Evolutionary conservation across 2,329 filamentous ascomycete species (phyloP).

Genomic region (Colletotrichum sojae): DNA sequence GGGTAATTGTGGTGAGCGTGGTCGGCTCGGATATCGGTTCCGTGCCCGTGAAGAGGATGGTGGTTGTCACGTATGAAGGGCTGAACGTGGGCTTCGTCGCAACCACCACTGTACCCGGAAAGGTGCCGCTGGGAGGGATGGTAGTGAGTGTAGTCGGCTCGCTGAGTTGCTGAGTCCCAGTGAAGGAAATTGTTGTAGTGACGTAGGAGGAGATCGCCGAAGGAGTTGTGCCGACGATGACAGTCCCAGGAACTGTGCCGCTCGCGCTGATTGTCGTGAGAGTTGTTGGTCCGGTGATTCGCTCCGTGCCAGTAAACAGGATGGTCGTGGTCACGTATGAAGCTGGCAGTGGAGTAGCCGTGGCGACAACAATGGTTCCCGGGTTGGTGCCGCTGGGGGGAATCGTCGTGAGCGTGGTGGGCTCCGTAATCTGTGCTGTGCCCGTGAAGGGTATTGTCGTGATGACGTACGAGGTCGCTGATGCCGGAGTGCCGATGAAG

Average conservation of each 20-base stretch:
- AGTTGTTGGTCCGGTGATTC: neutral
- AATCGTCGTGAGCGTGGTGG: conserved; percentile 1
- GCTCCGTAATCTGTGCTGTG: neutral
- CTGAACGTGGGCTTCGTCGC: neutral
- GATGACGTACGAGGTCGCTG: conserved; percentile 5
- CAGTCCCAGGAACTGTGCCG: neutral
- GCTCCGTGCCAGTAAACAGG: neutral
- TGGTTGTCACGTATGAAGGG: conserved; percentile 5
- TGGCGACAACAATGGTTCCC: neutral
- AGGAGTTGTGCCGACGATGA: neutral
- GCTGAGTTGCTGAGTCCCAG: neutral
- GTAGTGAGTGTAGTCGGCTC: conserved; percentile 17
- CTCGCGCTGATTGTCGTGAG: neutral
- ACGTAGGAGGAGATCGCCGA: neutral
- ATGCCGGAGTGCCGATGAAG: conserved; percentile 8
- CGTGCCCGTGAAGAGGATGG: neutral
- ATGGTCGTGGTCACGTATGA: conserved; percentile 8
- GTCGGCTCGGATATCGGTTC: neutral
- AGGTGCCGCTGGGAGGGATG: neutral
- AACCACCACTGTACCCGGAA: neutral
- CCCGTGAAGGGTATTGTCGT: conserved; percentile 3
- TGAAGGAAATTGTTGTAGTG: conserved; percentile 7
- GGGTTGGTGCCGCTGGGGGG: conserved; percentile 1
- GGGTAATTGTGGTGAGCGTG: neutral
- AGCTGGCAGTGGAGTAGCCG: neutral